These are phyloP conservation scores for Sextonia rubra DNA, from an alignment of 164 flowering plant species.

Conservation along the genomic window DNA sequence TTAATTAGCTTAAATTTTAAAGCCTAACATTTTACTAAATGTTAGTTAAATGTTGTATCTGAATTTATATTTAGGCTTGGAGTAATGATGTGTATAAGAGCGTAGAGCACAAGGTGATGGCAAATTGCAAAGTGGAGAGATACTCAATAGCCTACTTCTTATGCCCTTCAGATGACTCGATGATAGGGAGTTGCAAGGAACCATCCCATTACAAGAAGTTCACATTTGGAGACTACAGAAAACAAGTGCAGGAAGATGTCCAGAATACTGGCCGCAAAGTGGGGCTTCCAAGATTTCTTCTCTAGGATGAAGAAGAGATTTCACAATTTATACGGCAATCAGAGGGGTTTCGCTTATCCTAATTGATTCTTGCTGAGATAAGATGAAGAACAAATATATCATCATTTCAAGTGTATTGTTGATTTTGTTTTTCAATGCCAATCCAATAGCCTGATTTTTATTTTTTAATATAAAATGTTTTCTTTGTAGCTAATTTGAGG, in stretches of 20 bases:
- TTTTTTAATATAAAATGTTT: too few species aligned
- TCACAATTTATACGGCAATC: not conserved
- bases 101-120: slow-evolving; percentile 75
- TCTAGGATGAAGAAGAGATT: not conserved
- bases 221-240: slow-evolving; percentile 64
- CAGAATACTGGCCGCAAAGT: slow-evolving; percentile 53
- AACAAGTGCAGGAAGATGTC: slow-evolving; percentile 62
- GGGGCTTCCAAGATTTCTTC: slow-evolving; percentile 63
- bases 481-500: not conserved
- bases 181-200: slow-evolving; percentile 47
- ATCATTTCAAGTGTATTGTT: not conserved
- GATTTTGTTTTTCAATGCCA: not conserved
- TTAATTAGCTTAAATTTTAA: too few species aligned
- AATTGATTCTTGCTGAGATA: not conserved
- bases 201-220: slow-evolving; percentile 59
- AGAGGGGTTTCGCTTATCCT: not conserved
- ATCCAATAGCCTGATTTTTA: not conserved
- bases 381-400: not conserved
- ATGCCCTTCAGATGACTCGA: slow-evolving; percentile 66
- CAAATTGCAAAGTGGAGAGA: slow-evolving; percentile 49
- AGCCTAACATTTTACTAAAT: not conserved
- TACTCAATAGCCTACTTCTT: slow-evolving; percentile 73
- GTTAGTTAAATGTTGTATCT: not conserved
- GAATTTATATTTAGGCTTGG: slow-evolving; percentile 53
- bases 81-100: slow-evolving; percentile 75